Base-by-base conservation (phyloP, 148 eudicot genomes). In the Fagopyrum homotropicum region DNA sequence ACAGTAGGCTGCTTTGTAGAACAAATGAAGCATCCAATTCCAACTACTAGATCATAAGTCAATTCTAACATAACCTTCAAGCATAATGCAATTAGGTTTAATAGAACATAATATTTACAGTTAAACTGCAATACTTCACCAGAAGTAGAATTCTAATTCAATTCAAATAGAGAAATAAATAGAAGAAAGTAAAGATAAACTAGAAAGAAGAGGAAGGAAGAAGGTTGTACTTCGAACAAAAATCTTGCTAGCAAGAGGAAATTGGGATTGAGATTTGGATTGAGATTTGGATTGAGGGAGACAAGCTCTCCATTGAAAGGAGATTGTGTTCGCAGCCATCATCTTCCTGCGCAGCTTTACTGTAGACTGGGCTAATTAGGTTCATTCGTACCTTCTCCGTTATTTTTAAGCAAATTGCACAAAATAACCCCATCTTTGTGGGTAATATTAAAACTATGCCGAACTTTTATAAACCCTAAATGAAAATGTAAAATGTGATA, bases 211-310 rank as follows among this genome's bases (percentile, higher is more conserved):
- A 15, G 68, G 30, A 5, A 9, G 45, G 45, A 2, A 64, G 63
- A 4, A 64, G 63, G 3, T 0, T 14, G 45, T 64, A 64, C 69
- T 64, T 64, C 45, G 45, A 14, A 64, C 69, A 12, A 64, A 30
- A 7, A 64, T 40, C 8, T 64, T 64, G 45, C n/a, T 64, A n/a
- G 69, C 69, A n/a, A 64, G 69, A 60, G 68, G 68, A 60, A 60
- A 60, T 9, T 4, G 35, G 2, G 68, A 43, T 26, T 60, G 68
- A 2, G 69, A 35, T 1, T 35, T 0, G 1, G 40, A 35, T 35
- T 35, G 40, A 1, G 40, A 35, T 35, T 35, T 35, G 40, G 40
- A 35, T 26, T 60, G 68, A 2, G 69, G 69, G 17, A 64, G 69
- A 35, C 69, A 64, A 6, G 70, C 70, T 35, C 46, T 64, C 45